Evolutionary conservation across 768 basidiomycete genomes (phyloP).

Genomic region (Boletus tomentosulus): DNA sequence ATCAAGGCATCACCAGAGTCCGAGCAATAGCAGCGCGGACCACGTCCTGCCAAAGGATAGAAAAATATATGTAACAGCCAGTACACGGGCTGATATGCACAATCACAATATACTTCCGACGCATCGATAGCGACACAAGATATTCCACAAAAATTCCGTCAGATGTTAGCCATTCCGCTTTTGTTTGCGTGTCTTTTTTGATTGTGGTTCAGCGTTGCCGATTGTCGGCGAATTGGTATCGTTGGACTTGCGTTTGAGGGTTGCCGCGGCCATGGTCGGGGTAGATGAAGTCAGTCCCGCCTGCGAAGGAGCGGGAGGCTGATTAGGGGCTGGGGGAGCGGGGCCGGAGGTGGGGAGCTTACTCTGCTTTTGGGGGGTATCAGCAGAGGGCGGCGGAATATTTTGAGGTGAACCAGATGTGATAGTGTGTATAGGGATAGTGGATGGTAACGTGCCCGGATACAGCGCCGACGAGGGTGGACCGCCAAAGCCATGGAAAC

Average conservation of each 20-base stretch:
- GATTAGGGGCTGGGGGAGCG: slow-evolving; percentile 38
- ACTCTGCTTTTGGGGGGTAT: slow-evolving; percentile 60
- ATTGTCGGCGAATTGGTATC: slow-evolving; percentile 50
- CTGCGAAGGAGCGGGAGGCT: slow-evolving; percentile 38
- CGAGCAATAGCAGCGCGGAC: slow-evolving; percentile 20
- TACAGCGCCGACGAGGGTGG: slow-evolving; percentile 45
- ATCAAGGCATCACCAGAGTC: slow-evolving; percentile 23
- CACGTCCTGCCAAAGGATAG: slow-evolving; percentile 26
- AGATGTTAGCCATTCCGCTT: slow-evolving; percentile 46
- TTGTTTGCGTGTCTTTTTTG: slow-evolving; percentile 54
- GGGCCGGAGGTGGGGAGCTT: slow-evolving; percentile 49
- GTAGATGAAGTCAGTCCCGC: slow-evolving; percentile 43
- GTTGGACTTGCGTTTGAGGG: slow-evolving; percentile 53
- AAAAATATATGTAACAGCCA: slow-evolving; percentile 29
- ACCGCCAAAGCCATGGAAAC: slow-evolving; percentile 23
- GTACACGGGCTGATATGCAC: slow-evolving; percentile 17
- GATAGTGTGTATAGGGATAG: slow-evolving; percentile 42
- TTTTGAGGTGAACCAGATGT: slow-evolving; percentile 49
- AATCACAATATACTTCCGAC: slow-evolving; percentile 30
- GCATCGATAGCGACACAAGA: slow-evolving; percentile 27
- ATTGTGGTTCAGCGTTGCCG: slow-evolving; percentile 42
- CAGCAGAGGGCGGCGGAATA: slow-evolving; percentile 40
- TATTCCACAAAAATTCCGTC: slow-evolving; percentile 31
- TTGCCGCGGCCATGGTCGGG: slow-evolving; percentile 44
- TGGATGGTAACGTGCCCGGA: slow-evolving; percentile 37